Evolutionary conservation across 2,329 filamentous ascomycete genomes (phyloP).

Genomic region (Aureobasidium namibiae): DNA sequence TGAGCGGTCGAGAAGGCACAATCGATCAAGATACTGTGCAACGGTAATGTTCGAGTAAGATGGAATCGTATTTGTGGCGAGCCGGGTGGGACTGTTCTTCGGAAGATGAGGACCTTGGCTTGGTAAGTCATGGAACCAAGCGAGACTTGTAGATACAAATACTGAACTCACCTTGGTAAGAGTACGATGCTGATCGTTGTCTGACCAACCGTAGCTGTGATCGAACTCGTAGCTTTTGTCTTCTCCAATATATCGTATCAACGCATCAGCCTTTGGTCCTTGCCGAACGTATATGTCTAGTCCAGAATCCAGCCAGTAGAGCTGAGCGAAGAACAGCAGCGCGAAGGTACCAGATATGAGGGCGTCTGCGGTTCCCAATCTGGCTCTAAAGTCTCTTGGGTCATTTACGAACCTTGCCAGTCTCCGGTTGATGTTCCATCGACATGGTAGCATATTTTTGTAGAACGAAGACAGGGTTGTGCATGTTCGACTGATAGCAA

Average conservation of each 20-base stretch:
- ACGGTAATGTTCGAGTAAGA: background rate
- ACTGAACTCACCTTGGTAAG: slow-evolving; percentile 1
- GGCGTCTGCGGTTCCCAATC: slow-evolving; percentile 1
- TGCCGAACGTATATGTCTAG: slow-evolving; percentile 9
- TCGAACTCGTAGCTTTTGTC: slow-evolving; percentile 4
- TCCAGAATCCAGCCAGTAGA: slow-evolving; percentile 2
- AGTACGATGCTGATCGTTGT: slow-evolving; percentile 2
- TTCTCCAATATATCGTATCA: slow-evolving; percentile 4
- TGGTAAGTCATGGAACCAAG: background rate
- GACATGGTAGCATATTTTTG: background rate
- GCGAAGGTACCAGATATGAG: slow-evolving; percentile 13
- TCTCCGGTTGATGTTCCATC: slow-evolving; percentile 11
- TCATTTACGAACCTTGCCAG: slow-evolving; percentile 10
- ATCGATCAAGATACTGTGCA: slow-evolving; percentile 6
- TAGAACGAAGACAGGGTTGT: slow-evolving; percentile 4
- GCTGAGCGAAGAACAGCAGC: slow-evolving; percentile 10
- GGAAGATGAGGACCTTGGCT: background rate
- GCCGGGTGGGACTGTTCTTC: background rate
- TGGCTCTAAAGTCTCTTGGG: background rate
- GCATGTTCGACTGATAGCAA: slow-evolving; percentile 7
- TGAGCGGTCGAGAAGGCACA: slow-evolving; percentile 11
- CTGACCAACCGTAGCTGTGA: slow-evolving; percentile 3
- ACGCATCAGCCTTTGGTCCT: background rate
- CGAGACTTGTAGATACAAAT: background rate
- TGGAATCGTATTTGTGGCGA: slow-evolving; percentile 8